Evolutionary conservation across 2,329 filamentous ascomycete species (phyloP), one percentile per base, ranked within the genome.

Genomic region (Colletotrichum paranaense): DNA sequence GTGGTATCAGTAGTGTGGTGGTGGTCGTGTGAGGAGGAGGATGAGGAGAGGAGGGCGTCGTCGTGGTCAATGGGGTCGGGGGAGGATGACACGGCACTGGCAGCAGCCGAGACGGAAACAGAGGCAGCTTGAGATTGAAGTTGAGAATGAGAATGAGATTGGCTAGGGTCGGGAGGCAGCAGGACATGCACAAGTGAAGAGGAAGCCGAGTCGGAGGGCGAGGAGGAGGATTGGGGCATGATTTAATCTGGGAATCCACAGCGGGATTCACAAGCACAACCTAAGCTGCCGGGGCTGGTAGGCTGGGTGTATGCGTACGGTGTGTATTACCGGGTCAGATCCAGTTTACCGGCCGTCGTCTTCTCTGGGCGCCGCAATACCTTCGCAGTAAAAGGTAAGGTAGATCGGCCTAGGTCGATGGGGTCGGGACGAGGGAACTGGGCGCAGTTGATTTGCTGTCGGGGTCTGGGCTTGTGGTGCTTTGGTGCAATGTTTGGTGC

Each of bases 161-260:
- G 42, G 19, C 42, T 57, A 28, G 70, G 70, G 32, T 72, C 70
- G 42, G 70, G 70, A 72, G 70, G 66, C 70, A 73, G 46, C 70
- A 73, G 49, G 60, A 73, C 71, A 73, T 73, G 71, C 71, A 73
- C 71, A n/a, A 73, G 71, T 38, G 71, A 73, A 32, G 71, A 73
- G 46, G 71, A 71, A n/a, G 63, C 42, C 32, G 71, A 73, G 56
- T 60, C 57, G 59, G 71, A 62, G 59, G 71, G 58, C 19, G 42
- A 49, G 62, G 71, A 73, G 56, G 70, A 70, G 70, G 71, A 62
- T 71, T 49, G 63, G 71, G 71, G 68, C 71, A 73, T 73, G 71
- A 66, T 71, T 71, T 70, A 70, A 66, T 71, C 67, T 71, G 49
- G 46, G 70, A 70, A 65, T 70, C 60, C 70, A 70, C 67, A 42